Evolutionary conservation across 495 filamentous ascomycete species (phyloP), one percentile per base, ranked within the genome.

Genomic region (Durotheca rogersii): DNA sequence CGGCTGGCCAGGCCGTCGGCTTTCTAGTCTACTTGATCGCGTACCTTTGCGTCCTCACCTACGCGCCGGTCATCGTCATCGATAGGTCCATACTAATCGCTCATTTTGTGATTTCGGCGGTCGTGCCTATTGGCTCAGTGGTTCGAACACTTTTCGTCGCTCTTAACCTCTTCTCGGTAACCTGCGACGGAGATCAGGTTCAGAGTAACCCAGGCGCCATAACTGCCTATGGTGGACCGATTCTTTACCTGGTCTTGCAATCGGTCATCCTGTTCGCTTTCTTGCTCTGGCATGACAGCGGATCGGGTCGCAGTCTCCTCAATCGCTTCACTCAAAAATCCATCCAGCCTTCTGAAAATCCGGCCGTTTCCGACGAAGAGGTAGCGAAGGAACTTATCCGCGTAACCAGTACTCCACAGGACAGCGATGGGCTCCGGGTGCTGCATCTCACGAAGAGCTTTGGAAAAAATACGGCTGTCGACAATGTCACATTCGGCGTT

Each of bases 401-500:
- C 49, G 68, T 76, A 42, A 70, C 66, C 19, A 70, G 64, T 54
- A 50, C 52, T 6, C 41, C 66, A 9, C 62, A 58, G 23, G 74
- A 78, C 32, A 61, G 62, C 11, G 80, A 82, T 53, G 88, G 87
- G 19, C 82, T 95, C 14, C 80, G 84, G 11, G 83, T 92, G 6
- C 55, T 89, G 18, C 80, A 89, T 56, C 71, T 93, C 11, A 88
- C 81, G 35, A 95, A 94, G 65, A 68, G 79, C 6, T 95, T 91
- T 47, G 81, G 83, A 10, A 77, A 78, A 43, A 69, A 73, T 58
- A 79, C 81, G 6, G 89, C 90, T 3, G 87, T 95, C 10, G 81
- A 92, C 39, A 83, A 95, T 58, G 75, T 94, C 36, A 85, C 84
- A 7, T 95, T 95, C 58, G 86, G 85, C 34, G 81, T 95, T 19